These are phyloP conservation scores for Flagelloscypha sp. DNA, from an alignment of 768 basidiomycete species.

Conservation along the genomic window DNA sequence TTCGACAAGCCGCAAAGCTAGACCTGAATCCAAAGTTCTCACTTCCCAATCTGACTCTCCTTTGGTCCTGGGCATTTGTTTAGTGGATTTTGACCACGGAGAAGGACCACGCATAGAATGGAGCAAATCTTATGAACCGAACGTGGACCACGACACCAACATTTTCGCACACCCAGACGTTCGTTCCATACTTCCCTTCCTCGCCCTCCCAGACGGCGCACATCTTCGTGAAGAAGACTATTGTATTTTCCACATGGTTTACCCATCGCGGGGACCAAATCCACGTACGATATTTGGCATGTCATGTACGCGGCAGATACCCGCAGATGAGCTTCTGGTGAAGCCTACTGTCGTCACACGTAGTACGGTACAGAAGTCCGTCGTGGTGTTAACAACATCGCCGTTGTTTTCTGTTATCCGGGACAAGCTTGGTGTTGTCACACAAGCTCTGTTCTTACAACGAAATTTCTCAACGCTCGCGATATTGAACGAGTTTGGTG, in stretches of 20 bases:
- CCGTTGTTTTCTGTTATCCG: conserved; percentile 93
- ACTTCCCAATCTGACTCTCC: conserved; percentile 42
- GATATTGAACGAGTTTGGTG: conserved; percentile 84
- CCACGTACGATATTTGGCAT: conserved; percentile 91
- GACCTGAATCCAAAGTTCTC: conserved; percentile 74
- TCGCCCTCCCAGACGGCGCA: conserved; percentile 95
- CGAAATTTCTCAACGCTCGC: conserved; percentile 81
- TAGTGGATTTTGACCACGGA: conserved; percentile 96
- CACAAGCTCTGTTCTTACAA: conserved; percentile 84
- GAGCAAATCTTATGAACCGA: conserved; percentile 58
- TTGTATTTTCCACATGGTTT: conserved; percentile 90
- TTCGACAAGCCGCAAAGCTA: no score
- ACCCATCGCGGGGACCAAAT: conserved; percentile 56
- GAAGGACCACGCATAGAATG: conserved; percentile 92
- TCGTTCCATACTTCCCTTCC: conserved; percentile 79
- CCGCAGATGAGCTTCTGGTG: conserved; percentile 67
- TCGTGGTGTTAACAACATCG: conserved; percentile 86
- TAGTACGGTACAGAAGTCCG: conserved; percentile 94
- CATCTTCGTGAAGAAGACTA: conserved; percentile 92
- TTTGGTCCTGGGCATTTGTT: conserved; percentile 75
- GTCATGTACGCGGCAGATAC: conserved; percentile 95
- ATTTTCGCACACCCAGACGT: conserved; percentile 84
- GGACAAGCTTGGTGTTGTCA: conserved; percentile 92
- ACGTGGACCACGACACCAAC: no score
- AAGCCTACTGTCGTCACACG: conserved; percentile 84